Base-by-base conservation (phyloP, 345 rosid genomes). In the Citrus reticulata region DNA sequence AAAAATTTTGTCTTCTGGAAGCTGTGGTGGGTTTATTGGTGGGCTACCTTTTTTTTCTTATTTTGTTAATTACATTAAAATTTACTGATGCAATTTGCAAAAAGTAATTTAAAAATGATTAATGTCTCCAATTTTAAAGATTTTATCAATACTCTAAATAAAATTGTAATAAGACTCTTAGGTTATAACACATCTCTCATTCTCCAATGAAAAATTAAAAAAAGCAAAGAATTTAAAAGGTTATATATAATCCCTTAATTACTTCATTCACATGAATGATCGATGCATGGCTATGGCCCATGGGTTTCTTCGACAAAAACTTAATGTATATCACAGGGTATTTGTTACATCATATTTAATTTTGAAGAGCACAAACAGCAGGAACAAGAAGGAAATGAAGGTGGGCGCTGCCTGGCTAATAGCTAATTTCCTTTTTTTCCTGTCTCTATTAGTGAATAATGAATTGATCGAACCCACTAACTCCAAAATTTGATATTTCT, bases 401-500 rank as follows among this genome's bases (percentile, higher is more conserved):
- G 72, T 78, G 73, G 80, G 60, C 67, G 72, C 17, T 40, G 49
- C 10, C 32, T 5, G 3, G 51, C 51, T 5, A 2, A 7, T 34
- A 20, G 27, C 62, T 60, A 39, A 13, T 11, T 46, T 46, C 51
- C 4, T 2, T 42, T 42, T 54, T 54, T n/a, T 29, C 27, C 59
- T 37, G 19, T 65, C 14, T 1, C 14, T 42, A 65, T 65, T 34
- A 19, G 8, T 65, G 13, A n/a, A 65, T 19, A 30, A 46, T 46
- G 51, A 46, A 46, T 3, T 46, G 51, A 57, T 57, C 24, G 35
- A 40, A 29, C 46, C 19, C 59, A 30, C 16, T 62, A 5, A 78
- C 70, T 81, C 83, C 82, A 66, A 77, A 73, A 27, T 19, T 22
- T 9, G 25, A 51, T 29, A 19, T 67, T 59, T 39, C 55, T 19